Evolutionary conservation across 179 eudicot species (phyloP), one percentile per base, ranked within the genome.

Genomic region (Dionaea muscipula): DNA sequence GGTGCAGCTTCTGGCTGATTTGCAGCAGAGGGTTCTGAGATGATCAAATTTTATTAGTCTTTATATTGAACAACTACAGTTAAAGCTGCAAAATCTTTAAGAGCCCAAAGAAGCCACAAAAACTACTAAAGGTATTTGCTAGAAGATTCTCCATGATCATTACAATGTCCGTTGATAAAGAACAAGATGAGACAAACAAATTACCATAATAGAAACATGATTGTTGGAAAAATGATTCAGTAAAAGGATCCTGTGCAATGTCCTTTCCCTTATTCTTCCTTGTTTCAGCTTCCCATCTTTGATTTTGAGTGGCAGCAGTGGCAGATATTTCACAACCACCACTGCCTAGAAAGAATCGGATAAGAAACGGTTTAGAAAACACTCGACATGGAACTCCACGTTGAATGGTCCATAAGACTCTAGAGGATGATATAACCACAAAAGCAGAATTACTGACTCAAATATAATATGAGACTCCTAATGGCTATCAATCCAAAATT

Each of bases 211-310:
- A n/a, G n/a, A n/a, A n/a, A n/a, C n/a, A n/a, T n/a, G n/a, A n/a
- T n/a, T n/a, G n/a, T n/a, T n/a, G n/a, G n/a, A n/a, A n/a, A n/a
- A n/a, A n/a, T n/a, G n/a, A n/a, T n/a, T n/a, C n/a, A n/a, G n/a
- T n/a, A n/a, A n/a, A n/a, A n/a, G n/a, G n/a, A n/a, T n/a, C n/a
- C n/a, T n/a, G n/a, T 10, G 37, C 22, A 40, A 56, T 49, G 43
- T 36, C 47, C 53, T 67, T 59, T 12, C 51, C 61, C 21, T 63
- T 50, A 14, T 52, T 68, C 61, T 61, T 66, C 53, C 51, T 33
- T 26, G 31, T 44, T 26, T 38, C 47, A 60, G 50, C 50, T 36
- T 50, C 60, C 23, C 20, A 49, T 18, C 40, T 47, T 6, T 47
- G 50, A 55, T 35, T 53, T 5, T 16, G 24, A 31, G 22, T n/a